A percentile compares a stretch with the other conserved stretches of the same genome.
These are phyloP conservation scores for Salvia hispanica DNA, from an alignment of 257 asterid genomes.

Conservation along the genomic window DNA sequence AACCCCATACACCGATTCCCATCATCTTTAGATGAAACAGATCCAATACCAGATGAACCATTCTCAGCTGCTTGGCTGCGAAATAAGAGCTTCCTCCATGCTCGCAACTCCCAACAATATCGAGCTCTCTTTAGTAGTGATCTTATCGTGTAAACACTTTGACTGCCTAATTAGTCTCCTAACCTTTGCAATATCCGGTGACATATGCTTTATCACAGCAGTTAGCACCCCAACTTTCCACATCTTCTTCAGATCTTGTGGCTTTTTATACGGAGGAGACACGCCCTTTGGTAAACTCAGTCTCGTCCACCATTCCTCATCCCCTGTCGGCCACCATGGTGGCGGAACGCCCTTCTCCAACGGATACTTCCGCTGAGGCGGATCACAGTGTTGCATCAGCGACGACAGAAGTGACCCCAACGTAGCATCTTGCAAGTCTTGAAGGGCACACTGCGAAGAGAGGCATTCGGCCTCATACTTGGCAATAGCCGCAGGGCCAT, in stretches of 20 bases:
- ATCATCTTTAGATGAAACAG: slow-evolving; percentile 58
- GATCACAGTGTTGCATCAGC: slow-evolving; percentile 58
- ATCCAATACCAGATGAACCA: slow-evolving; percentile 59
- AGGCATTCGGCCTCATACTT: slow-evolving; percentile 43
- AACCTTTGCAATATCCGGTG: slow-evolving; percentile 49
- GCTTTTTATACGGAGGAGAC: slow-evolving; percentile 63
- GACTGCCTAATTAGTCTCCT: slow-evolving; percentile 47
- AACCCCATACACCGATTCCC: slow-evolving; percentile 40
- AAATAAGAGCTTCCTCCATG: slow-evolving; percentile 64
- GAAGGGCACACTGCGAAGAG: slow-evolving; percentile 31
- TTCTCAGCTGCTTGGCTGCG: slow-evolving; percentile 65
- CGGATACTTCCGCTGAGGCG: slow-evolving; percentile 55
- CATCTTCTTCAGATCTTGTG: slow-evolving; percentile 56
- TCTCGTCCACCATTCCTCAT: slow-evolving; percentile 51
- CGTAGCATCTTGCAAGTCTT: slow-evolving; percentile 52
- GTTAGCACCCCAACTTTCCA: slow-evolving; percentile 55
- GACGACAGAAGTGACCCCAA: slow-evolving; percentile 55
- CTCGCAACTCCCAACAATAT: slow-evolving; percentile 74
- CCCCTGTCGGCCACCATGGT: slow-evolving; percentile 69
- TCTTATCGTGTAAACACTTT: slow-evolving; percentile 54
- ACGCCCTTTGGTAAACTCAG: slow-evolving; percentile 45
- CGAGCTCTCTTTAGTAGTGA: slow-evolving; percentile 62
- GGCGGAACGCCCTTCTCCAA: slow-evolving; percentile 55
- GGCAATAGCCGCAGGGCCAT: slow-evolving; percentile 56
- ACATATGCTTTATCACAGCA: slow-evolving; percentile 53